Conservation (phyloP, 78 protist species). For the Planoprotostelium fungivorum region DNA sequence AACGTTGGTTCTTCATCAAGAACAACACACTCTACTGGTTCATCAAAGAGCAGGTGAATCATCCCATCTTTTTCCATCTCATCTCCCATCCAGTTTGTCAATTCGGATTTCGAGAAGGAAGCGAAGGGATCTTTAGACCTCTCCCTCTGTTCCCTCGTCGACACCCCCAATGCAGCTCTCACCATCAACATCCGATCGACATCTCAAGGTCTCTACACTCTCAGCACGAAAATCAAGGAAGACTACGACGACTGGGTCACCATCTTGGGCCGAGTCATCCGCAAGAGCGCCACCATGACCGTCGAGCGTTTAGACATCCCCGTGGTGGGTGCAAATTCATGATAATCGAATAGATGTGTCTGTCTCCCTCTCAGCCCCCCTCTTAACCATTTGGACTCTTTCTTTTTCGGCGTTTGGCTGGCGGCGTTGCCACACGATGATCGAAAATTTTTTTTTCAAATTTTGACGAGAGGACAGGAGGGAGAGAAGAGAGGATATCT, state of each 20-base stretch:
- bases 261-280: not conserved
- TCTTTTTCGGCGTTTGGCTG: too few species aligned
- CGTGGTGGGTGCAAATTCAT: not conserved
- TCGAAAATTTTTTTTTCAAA: too few species aligned
- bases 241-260: not conserved
- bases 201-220: not conserved
- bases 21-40: not conserved
- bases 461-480: not conserved
- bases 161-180: not conserved
- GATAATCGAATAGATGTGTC: not conserved
- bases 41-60: not conserved
- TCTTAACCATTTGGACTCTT: too few species aligned
- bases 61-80: not conserved
- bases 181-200: not conserved
- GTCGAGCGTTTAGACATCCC: not conserved
- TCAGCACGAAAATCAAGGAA: not conserved
- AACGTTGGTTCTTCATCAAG: not conserved
- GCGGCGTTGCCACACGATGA: too few species aligned
- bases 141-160: not conserved
- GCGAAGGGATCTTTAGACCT: not conserved
- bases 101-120: not conserved
- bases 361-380: too few species aligned
- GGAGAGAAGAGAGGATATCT: not conserved
- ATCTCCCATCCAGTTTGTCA: not conserved
- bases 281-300: not conserved